Evolutionary conservation across 2,329 filamentous ascomycete genomes (phyloP), one percentile per base, ranked within the genome.

Genomic region (Dothidotthia symphoricarpi): DNA sequence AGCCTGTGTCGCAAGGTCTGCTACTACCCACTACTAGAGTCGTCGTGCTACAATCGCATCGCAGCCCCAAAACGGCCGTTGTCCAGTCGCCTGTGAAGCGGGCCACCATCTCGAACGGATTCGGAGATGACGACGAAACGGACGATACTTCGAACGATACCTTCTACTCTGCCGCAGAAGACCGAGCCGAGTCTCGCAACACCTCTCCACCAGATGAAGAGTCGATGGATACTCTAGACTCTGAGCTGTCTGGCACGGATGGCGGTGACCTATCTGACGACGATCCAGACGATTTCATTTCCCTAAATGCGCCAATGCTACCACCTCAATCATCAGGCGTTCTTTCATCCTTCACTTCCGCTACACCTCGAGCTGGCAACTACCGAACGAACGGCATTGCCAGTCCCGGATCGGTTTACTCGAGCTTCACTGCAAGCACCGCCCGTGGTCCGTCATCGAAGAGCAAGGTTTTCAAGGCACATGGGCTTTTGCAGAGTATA

Each of bases 211-310:
- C 64, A 11, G 65, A 57, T 19, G 67, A 57, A 10, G 64, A 70
- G 22, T 66, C 70, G 8, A 63, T 68, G 3, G 72, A 74, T 37
- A 67, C 67, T 15, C 60, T 73, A n/a, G 71, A 72, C 28, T 67
- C 81, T 3, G 81, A 86, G 45, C 63, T 78, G 7, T 83, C 81
- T 2, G 80, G 76, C 9, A 69, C 71, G 4, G 82, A 86, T 39
- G 82, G 84, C n/a, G 83, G 78, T 45, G 87, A 91, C 52, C 73
- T 91, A 12, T 95, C 91, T 0, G 90, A 95, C 63, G 91, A 95
- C 61, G n/a, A n/a, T 9, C 93, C 88, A 0, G 90, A 96, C 49
- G 89, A 95, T 45, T 87, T 95, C 77, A 95, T 97, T 35, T 94
- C 89, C 3, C 75, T 97, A 22, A 83, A 85, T 49, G 83, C 85